Percentiles rank a stretch among this genome's conserved stretches.
phyloP scores from a whole-genome alignment of 306 rosid species.

The Fragaria vesca region DNA sequence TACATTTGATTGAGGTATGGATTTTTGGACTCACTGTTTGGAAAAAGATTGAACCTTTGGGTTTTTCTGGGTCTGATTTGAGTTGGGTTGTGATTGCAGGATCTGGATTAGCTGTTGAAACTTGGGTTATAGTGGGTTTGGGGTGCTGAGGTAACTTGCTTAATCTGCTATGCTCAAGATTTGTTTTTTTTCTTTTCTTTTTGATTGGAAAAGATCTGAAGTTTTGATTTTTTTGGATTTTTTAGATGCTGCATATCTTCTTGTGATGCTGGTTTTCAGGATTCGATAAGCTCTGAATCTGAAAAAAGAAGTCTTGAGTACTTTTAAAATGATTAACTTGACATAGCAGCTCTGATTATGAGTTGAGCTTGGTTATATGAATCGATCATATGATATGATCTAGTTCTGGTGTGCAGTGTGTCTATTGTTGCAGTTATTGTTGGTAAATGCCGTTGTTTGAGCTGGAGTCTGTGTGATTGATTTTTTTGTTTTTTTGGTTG shows the following conservation, averaged over 20 bases:
- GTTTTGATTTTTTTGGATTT: neutral
- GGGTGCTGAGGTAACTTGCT: slow-evolving; percentile 29
- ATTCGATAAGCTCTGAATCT: slow-evolving; percentile 7
- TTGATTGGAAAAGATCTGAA: neutral
- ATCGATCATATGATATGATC: neutral
- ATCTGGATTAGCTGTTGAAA: slow-evolving; percentile 22
- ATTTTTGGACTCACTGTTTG: neutral
- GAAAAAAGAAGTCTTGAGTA: neutral
- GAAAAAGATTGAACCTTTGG: neutral
- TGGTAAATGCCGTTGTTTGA: neutral
- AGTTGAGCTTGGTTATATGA: neutral
- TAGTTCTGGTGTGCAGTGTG: neutral
- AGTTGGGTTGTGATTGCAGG: slow-evolving; percentile 33
- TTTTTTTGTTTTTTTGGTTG: neutral
- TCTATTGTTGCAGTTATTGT: neutral
- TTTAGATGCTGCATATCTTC: slow-evolving; percentile 3
- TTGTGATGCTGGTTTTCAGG: neutral
- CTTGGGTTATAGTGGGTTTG: slow-evolving; percentile 10
- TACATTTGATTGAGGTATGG: slow-evolving; percentile 19
- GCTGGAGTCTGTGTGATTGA: neutral
- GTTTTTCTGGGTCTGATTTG: slow-evolving; percentile 24
- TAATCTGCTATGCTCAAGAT: neutral
- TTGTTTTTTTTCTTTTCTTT: neutral
- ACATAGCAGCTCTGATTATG: neutral
- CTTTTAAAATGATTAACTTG: neutral